These are phyloP conservation scores for Skeletonema marinoi DNA, from an alignment of 108 stramenopile species.

Conservation along the genomic window DNA sequence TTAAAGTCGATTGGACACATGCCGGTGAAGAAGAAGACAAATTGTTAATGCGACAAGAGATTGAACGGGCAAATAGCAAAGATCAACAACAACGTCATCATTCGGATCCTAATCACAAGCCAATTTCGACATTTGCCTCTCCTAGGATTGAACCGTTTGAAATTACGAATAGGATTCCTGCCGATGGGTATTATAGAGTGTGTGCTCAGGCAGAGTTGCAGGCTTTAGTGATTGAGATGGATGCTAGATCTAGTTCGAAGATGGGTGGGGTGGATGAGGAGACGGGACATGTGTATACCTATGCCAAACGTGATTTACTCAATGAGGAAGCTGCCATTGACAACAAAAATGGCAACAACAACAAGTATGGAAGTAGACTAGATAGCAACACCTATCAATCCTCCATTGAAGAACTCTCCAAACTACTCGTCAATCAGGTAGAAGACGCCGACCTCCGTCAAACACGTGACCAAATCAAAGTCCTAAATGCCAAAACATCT, in stretches of 20 bases:
- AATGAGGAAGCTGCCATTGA: constrained; percentile 22
- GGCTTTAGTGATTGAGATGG: constrained; percentile 39
- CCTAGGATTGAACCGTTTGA: constrained; percentile 16
- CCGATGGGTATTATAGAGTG: constrained; percentile 38
- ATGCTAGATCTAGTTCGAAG: constrained; percentile 9
- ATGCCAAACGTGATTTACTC: constrained; percentile 1
- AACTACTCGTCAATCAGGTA: constrained; percentile 29
- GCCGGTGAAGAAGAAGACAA: constrained; percentile 40
- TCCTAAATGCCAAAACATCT: constrained; percentile 18
- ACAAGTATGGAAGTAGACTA: not conserved
- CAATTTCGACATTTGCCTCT: not conserved
- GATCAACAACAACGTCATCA: not conserved
- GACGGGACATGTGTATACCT: constrained; percentile 41
- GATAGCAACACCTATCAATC: constrained; percentile 15
- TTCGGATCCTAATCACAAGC: not conserved
- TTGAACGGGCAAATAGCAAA: not conserved
- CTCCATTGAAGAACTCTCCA: constrained; percentile 2
- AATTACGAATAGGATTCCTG: constrained; percentile 8
- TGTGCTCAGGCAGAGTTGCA: constrained; percentile 15
- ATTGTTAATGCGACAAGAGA: not conserved
- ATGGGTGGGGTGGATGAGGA: constrained; percentile 28
- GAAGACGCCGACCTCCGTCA: constrained; percentile 16
- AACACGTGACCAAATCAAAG: constrained; percentile 10
- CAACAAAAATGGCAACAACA: not conserved
- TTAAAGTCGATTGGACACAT: constrained; percentile 39